Conservation (phyloP, 2,329 filamentous ascomycete species). For the Teratosphaeria gauchensis region DNA sequence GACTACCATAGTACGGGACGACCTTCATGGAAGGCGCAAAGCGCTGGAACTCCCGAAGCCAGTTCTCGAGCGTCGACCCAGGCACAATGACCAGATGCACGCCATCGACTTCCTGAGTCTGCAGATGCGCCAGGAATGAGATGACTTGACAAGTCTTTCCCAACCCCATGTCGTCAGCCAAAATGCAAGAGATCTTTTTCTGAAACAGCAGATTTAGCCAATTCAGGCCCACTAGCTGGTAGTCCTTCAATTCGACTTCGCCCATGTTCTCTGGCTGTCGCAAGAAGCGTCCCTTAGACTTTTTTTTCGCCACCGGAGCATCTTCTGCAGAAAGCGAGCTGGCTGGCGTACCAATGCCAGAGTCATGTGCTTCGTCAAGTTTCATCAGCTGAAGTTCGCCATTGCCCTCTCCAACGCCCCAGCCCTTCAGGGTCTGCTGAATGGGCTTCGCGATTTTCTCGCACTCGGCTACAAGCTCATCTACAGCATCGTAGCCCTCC, state of each 20-base stretch:
- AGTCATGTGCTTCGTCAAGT: conserved; percentile 49
- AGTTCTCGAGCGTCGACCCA: conserved; percentile 89
- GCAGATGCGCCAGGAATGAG: conserved; percentile 74
- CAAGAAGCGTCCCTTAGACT: conserved; percentile 38
- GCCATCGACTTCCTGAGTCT: conserved; percentile 57
- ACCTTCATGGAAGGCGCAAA: conserved; percentile 74
- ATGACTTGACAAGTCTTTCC: conserved; percentile 98
- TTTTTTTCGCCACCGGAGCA: conserved; percentile 29
- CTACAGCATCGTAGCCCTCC: conserved; percentile 70
- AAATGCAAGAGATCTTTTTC: conserved; percentile 72
- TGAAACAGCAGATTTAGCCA: conserved; percentile 83
- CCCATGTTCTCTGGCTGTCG: conserved; percentile 71
- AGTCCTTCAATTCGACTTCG: conserved; percentile 74
- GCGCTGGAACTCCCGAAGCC: conserved; percentile 78
- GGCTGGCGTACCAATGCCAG: conserved; percentile 56
- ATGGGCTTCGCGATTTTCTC: conserved; percentile 61
- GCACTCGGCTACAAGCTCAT: conserved; percentile 68
- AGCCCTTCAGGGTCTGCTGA: conserved; percentile 53
- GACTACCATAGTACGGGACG: conserved; percentile 61
- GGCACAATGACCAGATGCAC: conserved; percentile 83
- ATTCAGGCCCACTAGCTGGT: conserved; percentile 88
- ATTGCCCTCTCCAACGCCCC: conserved; percentile 52
- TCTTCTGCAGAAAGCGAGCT: conserved; percentile 25
- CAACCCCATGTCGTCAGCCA: conserved; percentile 91
- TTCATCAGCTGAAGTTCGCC: conserved; percentile 54